These are phyloP conservation scores for Infundibulicybe gibba DNA, from an alignment of 768 basidiomycete species.

Conservation along the genomic window DNA sequence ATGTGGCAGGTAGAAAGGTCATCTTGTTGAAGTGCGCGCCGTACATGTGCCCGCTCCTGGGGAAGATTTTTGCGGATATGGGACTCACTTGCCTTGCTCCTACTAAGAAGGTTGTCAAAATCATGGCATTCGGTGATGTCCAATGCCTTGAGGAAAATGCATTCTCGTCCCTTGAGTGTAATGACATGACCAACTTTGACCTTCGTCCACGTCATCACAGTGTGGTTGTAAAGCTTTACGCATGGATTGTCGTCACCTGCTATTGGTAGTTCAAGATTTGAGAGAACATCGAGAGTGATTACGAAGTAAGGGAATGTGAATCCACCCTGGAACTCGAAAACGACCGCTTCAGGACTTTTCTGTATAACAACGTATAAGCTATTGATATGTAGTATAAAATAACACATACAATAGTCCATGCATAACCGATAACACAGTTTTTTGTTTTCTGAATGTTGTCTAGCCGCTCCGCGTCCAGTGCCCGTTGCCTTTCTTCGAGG, in stretches of 20 bases:
- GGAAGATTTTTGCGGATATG: slow-evolving; percentile 1
- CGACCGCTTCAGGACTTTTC: neutral
- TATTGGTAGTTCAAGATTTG: neutral
- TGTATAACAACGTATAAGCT: neutral
- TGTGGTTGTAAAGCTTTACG: slow-evolving; percentile 1
- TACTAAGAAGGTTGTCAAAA: slow-evolving; percentile 1
- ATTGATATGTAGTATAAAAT: neutral
- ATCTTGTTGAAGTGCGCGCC: neutral
- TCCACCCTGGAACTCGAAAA: neutral
- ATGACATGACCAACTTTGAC: neutral
- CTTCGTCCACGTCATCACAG: neutral
- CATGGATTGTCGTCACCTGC: neutral
- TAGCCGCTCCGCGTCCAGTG: neutral
- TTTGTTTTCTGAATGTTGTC: neutral
- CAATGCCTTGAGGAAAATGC: neutral
- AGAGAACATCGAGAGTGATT: neutral
- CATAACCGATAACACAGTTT: slow-evolving; percentile 2
- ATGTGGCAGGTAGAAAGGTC: no score
- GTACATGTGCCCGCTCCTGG: slow-evolving; percentile 1
- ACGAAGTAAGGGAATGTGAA: neutral
- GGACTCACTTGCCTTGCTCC: neutral
- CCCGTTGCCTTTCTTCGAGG: neutral
- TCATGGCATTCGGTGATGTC: neutral
- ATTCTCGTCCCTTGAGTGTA: neutral
- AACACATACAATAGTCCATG: slow-evolving; percentile 1